Evolutionary conservation across 2,329 filamentous ascomycete genomes (phyloP), one percentile per base, ranked within the genome.

Genomic region (Calonectria crousiana): DNA sequence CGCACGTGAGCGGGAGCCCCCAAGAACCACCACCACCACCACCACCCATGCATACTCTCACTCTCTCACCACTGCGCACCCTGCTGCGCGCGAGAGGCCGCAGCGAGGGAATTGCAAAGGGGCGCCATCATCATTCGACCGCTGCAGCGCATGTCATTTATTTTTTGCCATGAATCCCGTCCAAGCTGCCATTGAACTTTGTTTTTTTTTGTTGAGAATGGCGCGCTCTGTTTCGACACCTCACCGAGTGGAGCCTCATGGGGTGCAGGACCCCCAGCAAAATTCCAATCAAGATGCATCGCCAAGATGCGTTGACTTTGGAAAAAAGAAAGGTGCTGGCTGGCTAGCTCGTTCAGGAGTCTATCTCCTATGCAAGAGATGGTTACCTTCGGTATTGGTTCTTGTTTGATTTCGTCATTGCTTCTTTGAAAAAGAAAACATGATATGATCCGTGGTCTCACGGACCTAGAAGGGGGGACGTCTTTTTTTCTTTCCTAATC

Each of bases 181-280:
- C n/a, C 34, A 28, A 41, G 14, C 56, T 18, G 56, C n/a, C 44
- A 47, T 23, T 23, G 23, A 26, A n/a, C 20, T 11, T 28, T 62
- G 6, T 23, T 60, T 23, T 62, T 58, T 58, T 62, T 62, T 62
- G 56, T 62, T 62, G 56, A 62, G 56, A 62, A 26, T 28, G 26
- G 26, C 56, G 38, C 11, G 13, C 38, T 26, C 23, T 62, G 38
- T 62, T 18, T 38, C 23, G 20, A 41, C 20, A 4, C 2, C 56
- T 62, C 56, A 62, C 56, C 56, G 34, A 62, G 56, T 62, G 56
- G 56, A 41, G 6, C 34, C 56, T 62, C 32, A 26, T 62, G 38
- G 28, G 23, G 38, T 20, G 38, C 32, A 14, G 34, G n/a, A 4
- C 44, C 56, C 56, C 56, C 56, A 62, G 38, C 56, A 62, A 41